Evolutionary conservation across 1,284 basidiomycete species (phyloP).

Genomic region (Mycena citricolor): DNA sequence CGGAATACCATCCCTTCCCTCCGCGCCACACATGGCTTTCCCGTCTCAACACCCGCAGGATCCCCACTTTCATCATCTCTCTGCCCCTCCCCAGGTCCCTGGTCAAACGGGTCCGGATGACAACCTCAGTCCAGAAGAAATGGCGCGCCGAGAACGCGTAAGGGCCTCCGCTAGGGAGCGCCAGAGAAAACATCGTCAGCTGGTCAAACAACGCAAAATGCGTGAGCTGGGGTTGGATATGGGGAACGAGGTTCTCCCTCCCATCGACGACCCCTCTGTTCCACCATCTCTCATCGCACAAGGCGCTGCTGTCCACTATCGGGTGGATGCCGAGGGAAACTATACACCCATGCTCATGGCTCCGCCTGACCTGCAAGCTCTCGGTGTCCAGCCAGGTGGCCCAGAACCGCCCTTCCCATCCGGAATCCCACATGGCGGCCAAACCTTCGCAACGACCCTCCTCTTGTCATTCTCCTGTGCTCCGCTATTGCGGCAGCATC

Average conservation of each 20-base stretch:
- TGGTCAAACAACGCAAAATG: conserved; percentile 29
- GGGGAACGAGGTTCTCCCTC: conserved; percentile 51
- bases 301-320: too few species aligned
- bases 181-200: conserved; percentile 4
- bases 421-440: not conserved
- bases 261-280: conserved; percentile 49
- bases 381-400: not conserved
- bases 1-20: not conserved
- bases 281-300: too few species aligned
- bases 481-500: conserved; percentile 12
- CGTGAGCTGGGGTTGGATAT: conserved; percentile 54
- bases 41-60: conserved; percentile 25
- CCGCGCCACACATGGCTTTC: conserved; percentile 2
- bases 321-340: not conserved
- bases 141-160: conserved; percentile 6
- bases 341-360: not conserved
- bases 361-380: not conserved
- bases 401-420: not conserved
- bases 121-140: not conserved
- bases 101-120: conserved; percentile 13
- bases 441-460: conserved; percentile 12
- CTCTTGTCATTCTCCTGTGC: conserved; percentile 11
- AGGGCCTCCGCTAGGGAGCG: conserved; percentile 10
- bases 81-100: conserved; percentile 27
- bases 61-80: too few species aligned